These are phyloP conservation scores for Chlorella sorokiniana DNA, from an alignment of 139 green algal species.

Conservation along the genomic window DNA sequence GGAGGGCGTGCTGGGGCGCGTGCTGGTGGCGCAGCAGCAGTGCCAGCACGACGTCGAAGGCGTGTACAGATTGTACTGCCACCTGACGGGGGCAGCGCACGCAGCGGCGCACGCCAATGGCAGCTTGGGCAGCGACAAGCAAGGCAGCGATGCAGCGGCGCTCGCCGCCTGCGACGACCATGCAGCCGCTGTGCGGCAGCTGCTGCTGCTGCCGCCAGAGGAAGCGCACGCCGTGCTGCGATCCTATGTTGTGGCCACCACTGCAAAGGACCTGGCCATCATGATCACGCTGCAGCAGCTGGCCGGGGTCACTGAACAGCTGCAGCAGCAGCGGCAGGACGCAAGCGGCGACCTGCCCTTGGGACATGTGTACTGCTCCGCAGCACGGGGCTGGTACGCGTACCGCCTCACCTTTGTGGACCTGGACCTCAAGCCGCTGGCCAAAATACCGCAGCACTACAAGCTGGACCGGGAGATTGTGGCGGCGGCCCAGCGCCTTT, in stretches of 20 bases:
- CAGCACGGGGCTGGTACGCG: neutral
- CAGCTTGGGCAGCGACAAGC: neutral
- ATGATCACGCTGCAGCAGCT: slow-evolving; percentile 72
- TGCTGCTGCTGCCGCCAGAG: slow-evolving; percentile 32
- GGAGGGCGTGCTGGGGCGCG: slow-evolving; percentile 45
- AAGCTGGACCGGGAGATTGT: slow-evolving; percentile 63
- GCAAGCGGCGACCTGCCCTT: neutral
- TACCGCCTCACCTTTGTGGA: slow-evolving; percentile 71
- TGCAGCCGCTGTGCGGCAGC: slow-evolving; percentile 2
- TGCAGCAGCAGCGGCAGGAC: neutral
- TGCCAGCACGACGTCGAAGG: slow-evolving; percentile 68
- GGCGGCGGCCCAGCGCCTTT: neutral
- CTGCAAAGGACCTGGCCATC: slow-evolving; percentile 86
- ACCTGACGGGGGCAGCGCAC: slow-evolving; percentile 21
- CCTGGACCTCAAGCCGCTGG: slow-evolving; percentile 75
- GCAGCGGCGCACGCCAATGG: slow-evolving; percentile 13
- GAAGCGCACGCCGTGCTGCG: slow-evolving; percentile 54
- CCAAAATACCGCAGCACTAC: slow-evolving; percentile 68
- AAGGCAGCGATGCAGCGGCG: neutral
- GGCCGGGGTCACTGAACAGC: neutral
- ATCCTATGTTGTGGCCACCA: slow-evolving; percentile 70
- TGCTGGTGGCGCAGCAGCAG: slow-evolving; percentile 61
- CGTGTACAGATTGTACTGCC: slow-evolving; percentile 44
- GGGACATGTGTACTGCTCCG: neutral
- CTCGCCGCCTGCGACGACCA: slow-evolving; percentile 1